Evolutionary conservation across 164 flowering plant species (phyloP), one percentile per base, ranked within the genome.

Genomic region (Vitis amurensis): DNA sequence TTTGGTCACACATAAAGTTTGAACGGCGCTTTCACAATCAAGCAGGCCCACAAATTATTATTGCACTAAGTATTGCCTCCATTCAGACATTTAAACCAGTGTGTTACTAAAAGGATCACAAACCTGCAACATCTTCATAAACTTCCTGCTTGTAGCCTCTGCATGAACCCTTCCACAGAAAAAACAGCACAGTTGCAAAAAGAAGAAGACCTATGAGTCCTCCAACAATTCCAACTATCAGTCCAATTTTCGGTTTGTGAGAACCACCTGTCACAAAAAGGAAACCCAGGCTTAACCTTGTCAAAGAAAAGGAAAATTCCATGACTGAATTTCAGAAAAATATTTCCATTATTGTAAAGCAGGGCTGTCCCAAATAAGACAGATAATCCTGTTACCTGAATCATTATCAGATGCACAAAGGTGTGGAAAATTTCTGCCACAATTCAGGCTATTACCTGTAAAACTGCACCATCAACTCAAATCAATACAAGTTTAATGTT

Each of bases 81-180:
- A 37, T 3, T 37, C 44, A 37, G 44, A 37, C 44, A 37, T 37
- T 37, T 37, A 37, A 23, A 23, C 4, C 4, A 3, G 6, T 37
- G 4, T 37, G 1, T 61, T 53, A 23, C 27, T n/a, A 2, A 65
- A 67, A 44, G 53, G 14, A 63, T 57, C 58, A 70, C 71, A 51
- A 57, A 94, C 99, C 99, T 87, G 97, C 76, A 75, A 95, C 98
- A 82, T 95, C 98, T n/a, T 89, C 97, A 79, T 78, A 93, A 58
- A 85, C 88, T 73, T 93, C 97, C 51, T 79, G 89, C 68, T 74
- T 85, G 76, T 80, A 84, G 70, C 89, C 87, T 81, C 77, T 88
- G 62, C 75, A 79, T 80, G 82, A 81, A 48, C 86, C 76, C 83
- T 81, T 89, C 80, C 83, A 91, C 61, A 82, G 19, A 63, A 83